Evolutionary conservation across 495 filamentous ascomycete genomes (phyloP), one percentile per base, ranked within the genome.

Genomic region (Talaromyces thailandensis): DNA sequence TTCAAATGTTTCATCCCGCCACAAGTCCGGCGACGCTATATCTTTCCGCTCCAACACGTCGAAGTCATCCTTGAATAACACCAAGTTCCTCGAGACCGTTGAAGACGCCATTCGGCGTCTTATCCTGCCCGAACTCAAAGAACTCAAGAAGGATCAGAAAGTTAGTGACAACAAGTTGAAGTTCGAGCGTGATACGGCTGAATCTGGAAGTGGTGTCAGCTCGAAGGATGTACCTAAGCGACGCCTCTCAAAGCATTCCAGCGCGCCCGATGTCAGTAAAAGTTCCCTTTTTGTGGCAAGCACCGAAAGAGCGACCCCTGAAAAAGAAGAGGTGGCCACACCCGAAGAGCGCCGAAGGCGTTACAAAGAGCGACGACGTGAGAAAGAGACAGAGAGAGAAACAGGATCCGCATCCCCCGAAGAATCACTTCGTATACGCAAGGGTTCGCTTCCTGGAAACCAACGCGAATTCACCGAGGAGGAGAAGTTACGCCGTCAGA

Each of bases 81-180:
- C 93, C 0, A 95, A 90, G 64, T 75, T 98, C n/a, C 82, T 98
- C 5, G 91, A 95, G 70, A 93, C 92, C 0, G 93, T 98, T 7
- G 93, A 98, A 73, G 93, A 97, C 76, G 92, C 94, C 23, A 98
- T 98, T 65, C 88, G 90, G 56, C 84, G 93, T 51, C 77, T 98
- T 56, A 96, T 98, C 56, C 75, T 98, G 1, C 95, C 94, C 0
- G 93, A 98, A 70, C 79, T 98, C 53, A 91, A 91, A 59, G 90
- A 90, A 31, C 79, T 98, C 52, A 97, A 96, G 74, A 85, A 90
- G 68, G 91, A 96, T 67, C 90, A 95, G 69, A 91, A 87, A 63
- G 78, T 82, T 37, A 82, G 84, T 56, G 72, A 81, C 60, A 87
- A 85, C 65, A 77, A 73, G n/a, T 74, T 73, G 63, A 86, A 83